Evolutionary conservation across 2,329 filamentous ascomycete genomes (phyloP), one percentile per base, ranked within the genome.

Genomic region (Stenocarpella maydis): DNA sequence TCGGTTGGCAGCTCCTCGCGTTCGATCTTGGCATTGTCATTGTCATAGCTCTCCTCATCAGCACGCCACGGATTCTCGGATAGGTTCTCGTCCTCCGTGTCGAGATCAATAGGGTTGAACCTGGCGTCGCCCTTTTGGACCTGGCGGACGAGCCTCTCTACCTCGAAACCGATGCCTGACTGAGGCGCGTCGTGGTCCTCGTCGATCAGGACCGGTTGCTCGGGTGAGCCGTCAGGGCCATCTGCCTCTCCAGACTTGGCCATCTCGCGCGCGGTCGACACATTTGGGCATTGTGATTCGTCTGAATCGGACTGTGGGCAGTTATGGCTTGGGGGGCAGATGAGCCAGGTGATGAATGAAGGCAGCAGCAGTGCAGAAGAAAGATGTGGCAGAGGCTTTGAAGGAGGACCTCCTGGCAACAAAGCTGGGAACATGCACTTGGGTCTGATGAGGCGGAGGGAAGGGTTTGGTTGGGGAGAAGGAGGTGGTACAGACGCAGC

Each of bases 31-130:
- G 69, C 58, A 4, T 65, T 50, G 49, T 68, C 69, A 28, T 53
- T 54, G 34, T 71, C 70, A 45, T 71, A 71, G 26, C 39, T 53
- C 4, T 54, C 67, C 21, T 71, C 70, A 15, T 71, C 67, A 14
- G 31, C 50, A 19, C 63, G 63, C 70, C 70, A 71, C 10, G 53
- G 63, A 21, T 71, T 52, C 34, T 67, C 65, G 15, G 52, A 67
- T 3, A 67, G 26, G 26, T 58, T 47, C 19, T 67, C 49, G 3
- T 69, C 50, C 19, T 71, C 67, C 19, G 66, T 64, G n/a, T 71
- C 67, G 7, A 58, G 31, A 45, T 69, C 50, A 28, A 67, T 67
- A 1, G 58, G 55, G 15, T 70, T 34, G 4, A 67, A 24, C 14
- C 52, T 49, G 1, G 55, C 45, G 14, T 58, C 63, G 1, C 67